Evolutionary conservation across 176 grass and related monocot species (phyloP), one percentile per base, ranked within the genome.

Genomic region (Panicum miliaceum): DNA sequence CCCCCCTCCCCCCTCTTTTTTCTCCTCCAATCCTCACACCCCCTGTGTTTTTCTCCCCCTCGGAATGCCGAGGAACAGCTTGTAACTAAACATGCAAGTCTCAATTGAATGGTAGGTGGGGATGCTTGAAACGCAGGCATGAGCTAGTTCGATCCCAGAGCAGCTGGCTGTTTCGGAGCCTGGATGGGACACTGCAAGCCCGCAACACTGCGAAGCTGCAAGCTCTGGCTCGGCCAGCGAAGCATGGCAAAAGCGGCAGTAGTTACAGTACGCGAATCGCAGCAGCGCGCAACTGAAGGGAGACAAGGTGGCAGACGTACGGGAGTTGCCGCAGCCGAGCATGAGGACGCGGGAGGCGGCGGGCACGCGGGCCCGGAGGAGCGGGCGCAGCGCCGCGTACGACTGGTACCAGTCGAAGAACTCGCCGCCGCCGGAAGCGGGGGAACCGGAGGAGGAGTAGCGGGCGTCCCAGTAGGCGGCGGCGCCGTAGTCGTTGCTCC

Each of bases 361-460:
- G 35, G 96, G 87, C 18, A 95, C 76, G 89, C 68, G 86, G 52
- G 78, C 83, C 60, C 92, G 91, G 61, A 95, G 84, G 82, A 98
- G 86, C 16, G 89, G 85, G 71, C 91, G 87, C 66, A 98, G 93
- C 46, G 89, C 96, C 52, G 85, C 52, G 87, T 98, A 98, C 40
- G 84, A 60, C 86, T 90, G 91, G 89, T 95, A 98, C 93, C 96
- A 93, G 69, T 98, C 96, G 85, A 98, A 98, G 90, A 87, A 85
- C 34, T 67, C 43, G 80, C 72, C 76, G 75, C 35, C 61, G 37
- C 52, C 62, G 63, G 65, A 57, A 35, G 57, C 29, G 12, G 74
- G 32, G 71, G 71, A 61, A 15, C 65, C n/a, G 75, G 84, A 29
- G 65, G 67, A 72, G 65, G 79, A 84, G 79, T 92, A 98, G 54